Evolutionary conservation across 768 basidiomycete species (phyloP).

Genomic region (Collybia sp.): DNA sequence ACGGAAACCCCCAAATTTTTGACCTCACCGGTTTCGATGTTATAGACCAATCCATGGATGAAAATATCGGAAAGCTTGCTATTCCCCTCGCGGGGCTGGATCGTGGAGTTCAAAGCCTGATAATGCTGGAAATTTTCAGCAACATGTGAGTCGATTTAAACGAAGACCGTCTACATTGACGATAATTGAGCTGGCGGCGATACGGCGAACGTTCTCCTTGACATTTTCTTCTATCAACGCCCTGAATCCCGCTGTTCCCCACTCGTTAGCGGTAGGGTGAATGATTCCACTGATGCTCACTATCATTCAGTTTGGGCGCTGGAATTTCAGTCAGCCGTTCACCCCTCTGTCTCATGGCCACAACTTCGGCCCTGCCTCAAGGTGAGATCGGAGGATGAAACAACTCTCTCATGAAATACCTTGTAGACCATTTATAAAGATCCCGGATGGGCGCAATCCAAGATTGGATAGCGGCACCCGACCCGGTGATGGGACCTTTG

Average conservation of each 20-base stretch:
- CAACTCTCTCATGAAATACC: constrained; percentile 14
- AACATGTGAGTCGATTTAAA: background rate
- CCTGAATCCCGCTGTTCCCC: constrained; percentile 28
- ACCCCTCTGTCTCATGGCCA: constrained; percentile 7
- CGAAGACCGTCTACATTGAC: constrained; percentile 9
- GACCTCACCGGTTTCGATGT: constrained; percentile 18
- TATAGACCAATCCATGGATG: constrained; percentile 20
- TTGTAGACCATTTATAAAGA: constrained; percentile 26
- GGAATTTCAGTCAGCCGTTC: constrained; percentile 14
- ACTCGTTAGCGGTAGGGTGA: background rate
- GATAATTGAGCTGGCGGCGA: constrained; percentile 13
- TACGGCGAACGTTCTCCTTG: constrained; percentile 18
- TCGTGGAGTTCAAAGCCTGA: too few species aligned
- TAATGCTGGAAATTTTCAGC: too few species aligned
- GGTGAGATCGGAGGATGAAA: constrained; percentile 5
- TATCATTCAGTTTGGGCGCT: constrained; percentile 24
- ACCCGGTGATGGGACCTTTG: background rate
- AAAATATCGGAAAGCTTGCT: constrained; percentile 8
- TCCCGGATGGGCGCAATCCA: constrained; percentile 37
- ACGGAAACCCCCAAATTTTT: constrained; percentile 15
- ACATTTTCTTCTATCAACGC: constrained; percentile 42
- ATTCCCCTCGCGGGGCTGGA: background rate
- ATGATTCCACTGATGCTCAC: background rate
- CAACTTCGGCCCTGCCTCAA: constrained; percentile 18
- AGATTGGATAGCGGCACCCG: background rate